phyloP scores from a whole-genome alignment of 257 asterid species.

The Plantago major region DNA sequence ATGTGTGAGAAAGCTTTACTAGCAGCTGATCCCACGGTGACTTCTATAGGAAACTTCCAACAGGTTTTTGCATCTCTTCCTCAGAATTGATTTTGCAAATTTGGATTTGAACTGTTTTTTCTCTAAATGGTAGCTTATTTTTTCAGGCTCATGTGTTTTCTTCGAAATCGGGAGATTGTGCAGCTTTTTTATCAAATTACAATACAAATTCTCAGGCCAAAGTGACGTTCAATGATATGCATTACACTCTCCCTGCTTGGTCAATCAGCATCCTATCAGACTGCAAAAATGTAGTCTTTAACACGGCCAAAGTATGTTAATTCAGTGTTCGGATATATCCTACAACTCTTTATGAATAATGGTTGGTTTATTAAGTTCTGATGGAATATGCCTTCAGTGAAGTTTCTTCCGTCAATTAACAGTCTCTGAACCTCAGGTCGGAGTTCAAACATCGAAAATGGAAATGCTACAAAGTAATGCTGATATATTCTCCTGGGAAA shows the following conservation, averaged over 20 bases:
- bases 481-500: conserved; percentile 77
- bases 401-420: background rate
- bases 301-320: conserved; percentile 78
- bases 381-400: background rate
- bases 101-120: background rate
- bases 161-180: conserved; percentile 71
- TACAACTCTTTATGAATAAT: background rate
- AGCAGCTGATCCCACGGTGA: conserved; percentile 74
- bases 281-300: conserved; percentile 80
- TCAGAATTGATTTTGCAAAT: background rate
- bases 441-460: conserved; percentile 74
- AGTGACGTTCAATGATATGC: conserved; percentile 80
- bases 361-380: background rate
- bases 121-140: conserved; percentile 10
- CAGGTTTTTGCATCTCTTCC: conserved; percentile 44
- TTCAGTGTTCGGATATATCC: background rate
- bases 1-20: conserved; percentile 65
- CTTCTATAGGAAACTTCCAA: conserved; percentile 81
- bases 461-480: conserved; percentile 63
- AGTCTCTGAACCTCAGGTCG: conserved; percentile 46
- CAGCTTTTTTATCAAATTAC: conserved; percentile 81
- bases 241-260: conserved; percentile 83
- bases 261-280: conserved; percentile 96
- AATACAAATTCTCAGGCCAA: conserved; percentile 42
- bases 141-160: conserved; percentile 77